Evolutionary conservation across 495 filamentous ascomycete genomes (phyloP).

Genomic region (Talaromyces nanjingensis): DNA sequence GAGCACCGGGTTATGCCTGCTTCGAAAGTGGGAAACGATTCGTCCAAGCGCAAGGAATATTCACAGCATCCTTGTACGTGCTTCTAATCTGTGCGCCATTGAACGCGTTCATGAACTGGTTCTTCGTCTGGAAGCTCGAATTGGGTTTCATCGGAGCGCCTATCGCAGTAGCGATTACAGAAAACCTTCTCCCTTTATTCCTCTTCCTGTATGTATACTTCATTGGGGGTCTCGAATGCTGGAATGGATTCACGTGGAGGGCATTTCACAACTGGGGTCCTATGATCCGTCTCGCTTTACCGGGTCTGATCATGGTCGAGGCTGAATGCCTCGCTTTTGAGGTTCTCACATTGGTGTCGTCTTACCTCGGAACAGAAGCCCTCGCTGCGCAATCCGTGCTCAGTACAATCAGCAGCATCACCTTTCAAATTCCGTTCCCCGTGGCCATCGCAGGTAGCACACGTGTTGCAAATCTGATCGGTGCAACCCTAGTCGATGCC

Average conservation of each 20-base stretch:
- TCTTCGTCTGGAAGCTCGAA: slow-evolving; percentile 66
- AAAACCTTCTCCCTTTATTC: slow-evolving; percentile 70
- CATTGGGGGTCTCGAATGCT: slow-evolving; percentile 54
- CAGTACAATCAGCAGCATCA: slow-evolving; percentile 50
- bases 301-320: slow-evolving; percentile 85
- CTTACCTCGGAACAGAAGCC: slow-evolving; percentile 60
- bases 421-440: slow-evolving; percentile 63
- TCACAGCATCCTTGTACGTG: slow-evolving; percentile 59
- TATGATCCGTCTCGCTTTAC: slow-evolving; percentile 79
- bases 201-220: slow-evolving; percentile 65
- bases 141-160: slow-evolving; percentile 83
- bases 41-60: slow-evolving; percentile 67
- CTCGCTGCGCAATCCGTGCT: slow-evolving; percentile 66
- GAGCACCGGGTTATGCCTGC: slow-evolving; percentile 61
- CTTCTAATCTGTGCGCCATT: slow-evolving; percentile 63
- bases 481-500: slow-evolving; percentile 62
- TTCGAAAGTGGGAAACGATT: slow-evolving; percentile 72
- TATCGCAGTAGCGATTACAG: slow-evolving; percentile 73
- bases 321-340: slow-evolving; percentile 87
- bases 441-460: slow-evolving; percentile 57
- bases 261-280: slow-evolving; percentile 78
- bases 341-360: slow-evolving; percentile 64
- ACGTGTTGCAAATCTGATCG: slow-evolving; percentile 58
- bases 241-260: slow-evolving; percentile 68
- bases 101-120: slow-evolving; percentile 67